Evolutionary conservation across 306 rosid genomes (phyloP).

Genomic region (Trifolium fragiferum): DNA sequence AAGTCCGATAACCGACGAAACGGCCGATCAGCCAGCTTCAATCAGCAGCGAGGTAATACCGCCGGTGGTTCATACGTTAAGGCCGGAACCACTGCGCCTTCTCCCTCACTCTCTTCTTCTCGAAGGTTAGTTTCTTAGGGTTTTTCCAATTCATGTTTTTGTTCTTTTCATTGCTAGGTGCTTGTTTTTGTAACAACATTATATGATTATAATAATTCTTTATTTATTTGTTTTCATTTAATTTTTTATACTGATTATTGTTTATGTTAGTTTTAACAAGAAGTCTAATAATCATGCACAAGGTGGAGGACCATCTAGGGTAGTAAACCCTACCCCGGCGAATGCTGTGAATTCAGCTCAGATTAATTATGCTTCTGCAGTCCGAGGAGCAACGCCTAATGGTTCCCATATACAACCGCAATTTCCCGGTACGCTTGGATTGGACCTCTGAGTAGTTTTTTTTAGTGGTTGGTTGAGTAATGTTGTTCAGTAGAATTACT

Average conservation of each 20-base stretch:
- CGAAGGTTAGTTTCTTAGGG: conserved; percentile 63
- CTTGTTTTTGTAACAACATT: too few relatives aligned
- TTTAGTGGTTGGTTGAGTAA: neutral
- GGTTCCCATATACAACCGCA: conserved; percentile 67
- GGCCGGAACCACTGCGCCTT: conserved; percentile 79
- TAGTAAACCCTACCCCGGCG: conserved; percentile 49
- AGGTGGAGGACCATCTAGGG: conserved; percentile 82
- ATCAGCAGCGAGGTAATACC: conserved; percentile 77
- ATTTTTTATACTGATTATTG: conserved; percentile 38
- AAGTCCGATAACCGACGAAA: conserved; percentile 81
- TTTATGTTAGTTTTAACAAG: conserved; percentile 61
- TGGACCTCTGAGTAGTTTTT: neutral
- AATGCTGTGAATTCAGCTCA: conserved; percentile 49
- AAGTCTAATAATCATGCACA: conserved; percentile 82
- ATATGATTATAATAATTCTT: neutral
- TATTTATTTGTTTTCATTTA: neutral
- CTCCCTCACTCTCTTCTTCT: conserved; percentile 54
- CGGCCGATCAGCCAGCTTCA: conserved; percentile 79
- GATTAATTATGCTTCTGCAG: conserved; percentile 54
- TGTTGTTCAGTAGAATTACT: neutral
- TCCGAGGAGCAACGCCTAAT: conserved; percentile 64
- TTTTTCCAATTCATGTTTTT: conserved; percentile 2
- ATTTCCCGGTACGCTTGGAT: conserved; percentile 56
- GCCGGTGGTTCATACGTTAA: conserved; percentile 61
- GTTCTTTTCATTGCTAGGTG: neutral